These are phyloP conservation scores for Sequoia sempervirens DNA, from an alignment of 75 land plant genomes.

Conservation along the genomic window DNA sequence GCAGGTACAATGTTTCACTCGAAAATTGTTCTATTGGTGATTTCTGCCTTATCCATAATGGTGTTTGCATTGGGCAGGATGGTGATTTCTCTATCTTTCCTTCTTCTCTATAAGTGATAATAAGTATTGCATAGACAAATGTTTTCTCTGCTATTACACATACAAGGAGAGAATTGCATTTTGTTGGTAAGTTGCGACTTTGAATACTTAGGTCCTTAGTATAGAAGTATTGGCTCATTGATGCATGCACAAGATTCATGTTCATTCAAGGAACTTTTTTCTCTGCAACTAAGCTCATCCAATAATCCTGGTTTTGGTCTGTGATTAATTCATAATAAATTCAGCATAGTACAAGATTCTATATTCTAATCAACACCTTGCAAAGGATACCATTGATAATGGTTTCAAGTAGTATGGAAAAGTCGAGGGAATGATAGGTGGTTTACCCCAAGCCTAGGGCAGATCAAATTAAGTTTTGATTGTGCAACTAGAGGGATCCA, in stretches of 20 bases:
- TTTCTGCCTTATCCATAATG: constrained; percentile 74
- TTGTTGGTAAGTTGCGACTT: not conserved
- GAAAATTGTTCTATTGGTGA: constrained; percentile 75
- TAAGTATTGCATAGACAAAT: not conserved
- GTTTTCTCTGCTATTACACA: not conserved
- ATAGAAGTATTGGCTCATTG: not conserved
- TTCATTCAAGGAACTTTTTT: not conserved
- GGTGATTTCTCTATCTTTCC: constrained; percentile 36
- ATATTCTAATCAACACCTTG: not conserved
- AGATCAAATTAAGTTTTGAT: not conserved
- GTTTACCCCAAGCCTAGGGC: not conserved
- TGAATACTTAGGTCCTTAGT: not conserved
- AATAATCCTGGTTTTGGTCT: not conserved
- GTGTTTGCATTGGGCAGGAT: constrained; percentile 94
- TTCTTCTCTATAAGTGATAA: not conserved
- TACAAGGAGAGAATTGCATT: not conserved
- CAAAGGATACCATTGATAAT: not conserved
- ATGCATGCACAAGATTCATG: not conserved
- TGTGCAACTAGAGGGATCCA: too few relatives aligned
- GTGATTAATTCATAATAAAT: not conserved
- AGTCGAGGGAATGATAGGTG: not conserved
- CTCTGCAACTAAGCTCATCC: not conserved
- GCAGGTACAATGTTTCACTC: constrained; percentile 78
- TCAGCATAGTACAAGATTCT: not conserved
- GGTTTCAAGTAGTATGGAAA: not conserved